Conservation (phyloP, 164 flowering plant genomes). For the Macadamia integrifolia region DNA sequence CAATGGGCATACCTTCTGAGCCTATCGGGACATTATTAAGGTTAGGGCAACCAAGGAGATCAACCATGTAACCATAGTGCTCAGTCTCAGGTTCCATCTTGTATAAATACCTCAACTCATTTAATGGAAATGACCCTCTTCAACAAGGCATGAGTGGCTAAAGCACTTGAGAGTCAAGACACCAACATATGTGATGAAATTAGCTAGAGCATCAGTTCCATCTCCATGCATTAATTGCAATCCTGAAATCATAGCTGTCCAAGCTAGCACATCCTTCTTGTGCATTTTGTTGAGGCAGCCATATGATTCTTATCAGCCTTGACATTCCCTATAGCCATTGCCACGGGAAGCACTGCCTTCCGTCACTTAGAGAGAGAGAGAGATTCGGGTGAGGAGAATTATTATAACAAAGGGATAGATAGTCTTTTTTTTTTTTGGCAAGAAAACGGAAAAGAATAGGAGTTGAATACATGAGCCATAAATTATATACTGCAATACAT, state of each 20-base stretch:
- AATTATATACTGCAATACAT: not conserved
- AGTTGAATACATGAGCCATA: not conserved
- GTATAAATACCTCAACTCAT: slow-evolving; percentile 1
- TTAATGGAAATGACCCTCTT: slow-evolving; percentile 9
- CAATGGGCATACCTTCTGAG: slow-evolving; percentile 6
- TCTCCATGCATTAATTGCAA: slow-evolving; percentile 4
- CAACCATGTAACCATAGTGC: slow-evolving; percentile 13
- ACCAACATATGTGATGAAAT: slow-evolving; percentile 10
- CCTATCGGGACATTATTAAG: slow-evolving; percentile 1
- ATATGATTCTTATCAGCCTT: too few species aligned
- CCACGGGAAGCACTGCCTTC: too few species aligned
- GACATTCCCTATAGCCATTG: too few species aligned
- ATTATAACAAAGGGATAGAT: too few species aligned
- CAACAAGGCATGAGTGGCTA: slow-evolving; percentile 10
- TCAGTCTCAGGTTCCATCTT: slow-evolving; percentile 8
- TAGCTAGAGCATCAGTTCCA: slow-evolving; percentile 4
- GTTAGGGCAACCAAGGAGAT: slow-evolving; percentile 12
- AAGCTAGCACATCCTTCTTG: slow-evolving; percentile 9
- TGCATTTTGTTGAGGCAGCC: slow-evolving; percentile 2
- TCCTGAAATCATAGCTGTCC: slow-evolving; percentile 14
- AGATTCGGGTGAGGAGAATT: too few species aligned
- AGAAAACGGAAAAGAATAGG: not conserved
- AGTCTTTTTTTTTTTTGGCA: not conserved
- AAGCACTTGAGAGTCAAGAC: slow-evolving; percentile 6
- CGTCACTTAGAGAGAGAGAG: too few species aligned